Evolutionary conservation across 352 stramenopile genomes (phyloP), one percentile per base, ranked within the genome.

Genomic region (Globisporangium spiculum): DNA sequence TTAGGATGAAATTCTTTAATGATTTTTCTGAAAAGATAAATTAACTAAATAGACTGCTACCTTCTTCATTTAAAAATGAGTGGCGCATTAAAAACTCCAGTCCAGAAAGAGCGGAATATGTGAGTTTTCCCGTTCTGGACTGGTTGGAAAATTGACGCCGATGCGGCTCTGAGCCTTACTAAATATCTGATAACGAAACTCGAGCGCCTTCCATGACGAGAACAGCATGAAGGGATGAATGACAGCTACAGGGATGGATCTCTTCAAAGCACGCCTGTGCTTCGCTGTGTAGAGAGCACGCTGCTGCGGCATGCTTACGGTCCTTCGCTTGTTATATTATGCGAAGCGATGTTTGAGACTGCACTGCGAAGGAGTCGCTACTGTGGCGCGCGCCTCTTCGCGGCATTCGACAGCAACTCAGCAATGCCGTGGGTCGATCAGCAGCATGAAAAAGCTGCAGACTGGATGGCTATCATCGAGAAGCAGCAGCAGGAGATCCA

Each of bases 401-500:
- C 54, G 18, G 5, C 18, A 24, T 22, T 41, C 27, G 18, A 44
- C 54, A 60, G 6, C 44, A 41, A 60, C 30, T 4, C 27, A 60
- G 26, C 27, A 44, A 60, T 44, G 54, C 54, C 27, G 53, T 12
- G 14, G 53, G 14, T n/a, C 7, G 53, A 22, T 16, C 24, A 58
- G 55, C 30, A 38, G 18, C 54, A 26, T 1, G 20, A 61, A 10
- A n/a, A 61, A 27, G 30, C 14, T 14, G 32, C 30, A 8, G 71
- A 84, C 63, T 85, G 74, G 77, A 70, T 82, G 46, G 60, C 67
- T 24, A 72, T 86, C 44, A 59, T 86, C 24, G 79, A 86, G 69
- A 64, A 46, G 7, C 81, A 85, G 68, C 81, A 88, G 71, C 75
- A 56, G 38, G 72, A 87, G 76, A 78, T 86, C 44, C 72, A 85